Percentiles rank a stretch among this genome's conserved stretches.
phyloP scores from a whole-genome alignment of 345 rosid species.

The Aquilaria sinensis region DNA sequence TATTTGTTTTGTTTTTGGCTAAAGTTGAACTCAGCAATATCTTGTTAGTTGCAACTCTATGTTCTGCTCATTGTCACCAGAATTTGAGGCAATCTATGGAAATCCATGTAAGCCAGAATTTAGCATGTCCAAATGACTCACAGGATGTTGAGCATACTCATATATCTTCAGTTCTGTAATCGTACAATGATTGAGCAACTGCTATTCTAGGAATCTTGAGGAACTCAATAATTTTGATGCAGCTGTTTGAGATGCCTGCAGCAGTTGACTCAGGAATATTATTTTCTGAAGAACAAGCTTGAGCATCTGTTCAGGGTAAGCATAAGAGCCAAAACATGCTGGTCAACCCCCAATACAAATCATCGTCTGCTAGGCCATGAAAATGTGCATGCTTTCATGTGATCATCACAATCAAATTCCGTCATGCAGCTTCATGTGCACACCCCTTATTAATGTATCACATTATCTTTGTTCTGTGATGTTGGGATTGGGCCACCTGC shows the following conservation, averaged over 20 bases:
- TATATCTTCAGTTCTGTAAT: constrained; percentile 2
- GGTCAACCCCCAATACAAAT: no score
- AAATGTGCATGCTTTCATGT: no score
- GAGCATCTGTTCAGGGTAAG: constrained; percentile 57
- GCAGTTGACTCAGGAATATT: constrained; percentile 54
- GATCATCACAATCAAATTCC: no score
- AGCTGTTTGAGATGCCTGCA: constrained; percentile 82
- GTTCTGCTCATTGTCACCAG: not conserved
- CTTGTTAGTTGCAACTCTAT: not conserved
- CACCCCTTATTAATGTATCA: not conserved
- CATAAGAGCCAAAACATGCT: not conserved
- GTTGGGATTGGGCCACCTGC: no score
- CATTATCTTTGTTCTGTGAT: no score
- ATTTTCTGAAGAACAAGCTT: constrained; percentile 59
- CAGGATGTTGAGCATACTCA: not conserved
- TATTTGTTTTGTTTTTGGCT: no score
- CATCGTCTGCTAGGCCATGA: no score
- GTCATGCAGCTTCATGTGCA: not conserved
- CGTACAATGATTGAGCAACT: not conserved
- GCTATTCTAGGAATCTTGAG: constrained; percentile 6
- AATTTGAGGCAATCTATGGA: not conserved
- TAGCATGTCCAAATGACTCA: not conserved
- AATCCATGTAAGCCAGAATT: no score
- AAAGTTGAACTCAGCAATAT: no score
- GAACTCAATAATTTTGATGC: constrained; percentile 19